Evolutionary conservation across 148 eudicot species (phyloP).

Genomic region (Rhododendron ovatum): DNA sequence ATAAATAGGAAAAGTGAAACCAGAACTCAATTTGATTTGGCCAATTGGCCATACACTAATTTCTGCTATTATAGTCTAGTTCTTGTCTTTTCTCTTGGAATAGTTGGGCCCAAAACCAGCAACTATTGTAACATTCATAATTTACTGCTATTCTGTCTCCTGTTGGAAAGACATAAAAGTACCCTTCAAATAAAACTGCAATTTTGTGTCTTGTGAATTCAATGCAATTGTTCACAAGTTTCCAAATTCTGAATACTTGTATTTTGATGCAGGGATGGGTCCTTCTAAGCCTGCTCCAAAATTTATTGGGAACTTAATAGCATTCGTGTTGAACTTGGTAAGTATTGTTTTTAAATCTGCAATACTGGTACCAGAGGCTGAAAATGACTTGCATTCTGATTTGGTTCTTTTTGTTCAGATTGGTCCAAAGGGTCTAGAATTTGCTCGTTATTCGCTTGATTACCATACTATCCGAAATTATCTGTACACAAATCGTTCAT

Average conservation of each 20-base stretch:
- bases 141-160: neutral
- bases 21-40: neutral
- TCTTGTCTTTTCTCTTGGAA: neutral
- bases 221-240: neutral
- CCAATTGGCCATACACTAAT: neutral
- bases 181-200: neutral
- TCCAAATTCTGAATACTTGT: slow-evolving; percentile 2
- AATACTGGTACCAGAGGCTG: neutral
- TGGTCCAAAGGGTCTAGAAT: slow-evolving; percentile 97
- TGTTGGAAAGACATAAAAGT: neutral
- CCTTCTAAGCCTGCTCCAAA: slow-evolving; percentile 91
- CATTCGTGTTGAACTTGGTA: slow-evolving; percentile 75
- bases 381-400: neutral
- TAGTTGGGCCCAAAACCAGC: neutral
- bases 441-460: slow-evolving; percentile 93
- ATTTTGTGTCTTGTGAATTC: neutral
- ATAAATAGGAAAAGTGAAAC: no score
- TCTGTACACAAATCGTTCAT: slow-evolving; percentile 68
- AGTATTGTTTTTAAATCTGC: slow-evolving; percentile 14
- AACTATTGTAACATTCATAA: neutral
- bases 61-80: neutral
- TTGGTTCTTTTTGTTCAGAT: slow-evolving; percentile 41
- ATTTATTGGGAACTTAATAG: slow-evolving; percentile 79
- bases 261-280: slow-evolving; percentile 61
- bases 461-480: slow-evolving; percentile 97